These are phyloP conservation scores for Echium plantagineum DNA, from an alignment of 257 asterid genomes.

Conservation along the genomic window DNA sequence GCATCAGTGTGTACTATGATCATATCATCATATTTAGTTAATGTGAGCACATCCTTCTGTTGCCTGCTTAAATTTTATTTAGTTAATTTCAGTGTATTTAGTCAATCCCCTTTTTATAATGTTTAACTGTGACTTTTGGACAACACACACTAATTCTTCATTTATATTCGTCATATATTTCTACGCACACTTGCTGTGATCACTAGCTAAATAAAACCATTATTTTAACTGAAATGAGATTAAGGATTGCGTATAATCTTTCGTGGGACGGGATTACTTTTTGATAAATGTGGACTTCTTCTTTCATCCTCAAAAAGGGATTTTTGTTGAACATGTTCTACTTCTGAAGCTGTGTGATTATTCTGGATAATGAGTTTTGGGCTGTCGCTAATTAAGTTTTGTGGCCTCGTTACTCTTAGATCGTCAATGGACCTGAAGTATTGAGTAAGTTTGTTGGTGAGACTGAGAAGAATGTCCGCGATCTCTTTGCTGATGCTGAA, in stretches of 20 bases:
- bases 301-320: neutral
- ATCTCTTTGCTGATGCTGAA: slow-evolving; percentile 99
- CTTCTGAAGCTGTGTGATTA: too few species aligned
- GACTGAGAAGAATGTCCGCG: slow-evolving; percentile 95
- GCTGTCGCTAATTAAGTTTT: too few species aligned
- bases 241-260: neutral
- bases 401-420: slow-evolving; percentile 22
- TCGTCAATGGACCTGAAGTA: slow-evolving; percentile 98
- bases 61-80: too few species aligned
- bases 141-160: neutral
- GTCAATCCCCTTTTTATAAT: neutral
- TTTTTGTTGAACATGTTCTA: neutral
- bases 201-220: neutral
- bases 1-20: neutral
- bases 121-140: neutral
- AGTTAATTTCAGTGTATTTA: too few species aligned
- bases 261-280: neutral
- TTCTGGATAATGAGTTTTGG: too few species aligned
- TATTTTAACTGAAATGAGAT: neutral
- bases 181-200: neutral
- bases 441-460: slow-evolving; percentile 97
- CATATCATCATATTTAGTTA: neutral
- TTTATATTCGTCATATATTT: too few species aligned
- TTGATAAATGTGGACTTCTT: neutral
- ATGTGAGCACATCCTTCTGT: neutral